A percentile compares a stretch with the other conserved stretches of the same genome.
Conservation (phyloP, 441 rosid species). For the Aleurites moluccanus region DNA sequence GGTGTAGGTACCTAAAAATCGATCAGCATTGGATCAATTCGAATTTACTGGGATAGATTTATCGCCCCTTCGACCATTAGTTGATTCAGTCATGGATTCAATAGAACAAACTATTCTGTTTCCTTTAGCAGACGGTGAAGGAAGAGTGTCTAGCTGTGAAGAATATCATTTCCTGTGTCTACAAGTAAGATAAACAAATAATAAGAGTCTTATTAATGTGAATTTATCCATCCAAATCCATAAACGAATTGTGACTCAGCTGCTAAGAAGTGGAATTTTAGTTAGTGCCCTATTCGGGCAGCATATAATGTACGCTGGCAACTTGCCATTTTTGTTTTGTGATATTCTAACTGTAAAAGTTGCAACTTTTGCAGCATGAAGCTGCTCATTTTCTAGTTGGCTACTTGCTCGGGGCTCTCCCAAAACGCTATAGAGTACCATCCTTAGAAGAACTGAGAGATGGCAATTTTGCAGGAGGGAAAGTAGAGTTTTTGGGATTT, state of each 20-base stretch:
- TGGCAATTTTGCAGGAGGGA: conserved; percentile 30
- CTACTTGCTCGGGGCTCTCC: conserved; percentile 61
- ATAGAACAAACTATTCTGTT: conserved; percentile 30
- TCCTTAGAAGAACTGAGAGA: conserved; percentile 31
- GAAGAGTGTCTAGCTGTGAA: conserved; percentile 18
- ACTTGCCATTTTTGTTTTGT: background rate
- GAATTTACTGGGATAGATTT: conserved; percentile 26
- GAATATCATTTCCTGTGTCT: conserved; percentile 30
- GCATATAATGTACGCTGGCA: no score
- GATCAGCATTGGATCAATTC: conserved; percentile 22
- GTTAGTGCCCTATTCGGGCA: no score
- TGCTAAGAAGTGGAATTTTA: no score
- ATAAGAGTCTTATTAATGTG: no score
- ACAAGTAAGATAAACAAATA: conserved; percentile 25
- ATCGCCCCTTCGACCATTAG: conserved; percentile 23
- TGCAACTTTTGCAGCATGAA: conserved; percentile 43
- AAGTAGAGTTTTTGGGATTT: conserved; percentile 51
- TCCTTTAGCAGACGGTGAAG: conserved; percentile 19
- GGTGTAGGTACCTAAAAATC: conserved; percentile 44
- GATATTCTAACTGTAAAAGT: background rate
- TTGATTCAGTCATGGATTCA: conserved; percentile 36
- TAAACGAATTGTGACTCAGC: no score
- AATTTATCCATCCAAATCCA: no score
- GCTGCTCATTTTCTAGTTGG: conserved; percentile 62
- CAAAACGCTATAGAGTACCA: conserved; percentile 45